Evolutionary conservation across 225 moss, liverwort and hornwort genomes (phyloP), one percentile per base, ranked within the genome.

Genomic region (Marchantia polymorpha): DNA sequence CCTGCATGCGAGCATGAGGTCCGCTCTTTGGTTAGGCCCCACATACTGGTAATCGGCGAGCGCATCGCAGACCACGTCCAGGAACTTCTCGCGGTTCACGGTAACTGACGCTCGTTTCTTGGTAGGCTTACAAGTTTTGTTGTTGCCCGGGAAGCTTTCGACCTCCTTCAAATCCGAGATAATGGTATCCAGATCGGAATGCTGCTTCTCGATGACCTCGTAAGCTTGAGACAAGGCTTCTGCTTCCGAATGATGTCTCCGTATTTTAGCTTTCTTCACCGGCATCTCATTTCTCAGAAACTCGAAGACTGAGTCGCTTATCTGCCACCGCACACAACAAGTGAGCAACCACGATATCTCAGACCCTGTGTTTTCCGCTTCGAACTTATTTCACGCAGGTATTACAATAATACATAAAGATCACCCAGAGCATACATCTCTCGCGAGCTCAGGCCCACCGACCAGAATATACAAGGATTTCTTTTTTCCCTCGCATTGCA

Each of bases 1-100:
- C 88, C 89, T 89, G 87, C 96, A 97, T 73, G 96, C 94, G 27
- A 97, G 90, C 84, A 88, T 88, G 64, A 97, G 92, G 75, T 97
- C 96, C 67, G 90, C 84, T 75, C 92, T 90, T 66, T 93, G 96
- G 73, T 94, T 97, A 77, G 96, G 94, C 52, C 94, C 96, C 74
- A 97, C 87, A 69, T 97, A 97, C 84, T 93, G 96, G 59, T 97
- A 97, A 64, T 89, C 82, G 20, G 89, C 90, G 52, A 97, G 86
- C 56, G 82, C 90, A 54, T 91, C 88, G 75, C 96, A 94, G 23
- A 97, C 94, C 27, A 97, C 83, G 79, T 90, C 91, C 64, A 94
- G 84, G 70, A 97, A 97, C 80, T 88, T 92, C 60, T 94, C 93
- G 76, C 96, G 85, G 81, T 80, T 89, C 68, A 97, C 89, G 25